Conservation (phyloP, 176 grass and related monocot genomes). For the Stipa capillata region DNA sequence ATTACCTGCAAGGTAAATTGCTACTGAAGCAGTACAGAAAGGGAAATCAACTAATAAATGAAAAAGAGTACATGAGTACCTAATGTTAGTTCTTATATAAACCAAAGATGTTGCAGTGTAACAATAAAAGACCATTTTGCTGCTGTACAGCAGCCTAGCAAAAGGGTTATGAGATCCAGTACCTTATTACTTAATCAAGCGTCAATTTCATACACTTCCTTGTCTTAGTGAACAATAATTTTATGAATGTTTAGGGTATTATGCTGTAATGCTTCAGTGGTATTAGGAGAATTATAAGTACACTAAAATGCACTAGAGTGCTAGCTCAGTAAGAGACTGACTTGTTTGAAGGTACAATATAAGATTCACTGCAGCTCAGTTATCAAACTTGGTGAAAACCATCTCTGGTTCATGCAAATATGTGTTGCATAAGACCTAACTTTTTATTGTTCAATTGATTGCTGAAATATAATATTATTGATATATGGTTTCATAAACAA, state of each 20-base stretch:
- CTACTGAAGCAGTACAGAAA: not conserved
- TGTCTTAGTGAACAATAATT: not conserved
- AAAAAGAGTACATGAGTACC: no score
- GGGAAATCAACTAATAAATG: not conserved
- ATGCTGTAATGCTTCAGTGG: no score
- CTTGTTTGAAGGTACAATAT: not conserved
- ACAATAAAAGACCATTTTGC: not conserved
- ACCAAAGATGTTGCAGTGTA: not conserved
- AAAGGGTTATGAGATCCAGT: not conserved
- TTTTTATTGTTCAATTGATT: not conserved
- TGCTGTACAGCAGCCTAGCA: not conserved
- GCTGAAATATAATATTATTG: not conserved
- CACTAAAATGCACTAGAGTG: not conserved
- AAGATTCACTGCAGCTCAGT: not conserved
- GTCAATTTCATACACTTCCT: not conserved
- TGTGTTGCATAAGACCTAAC: not conserved
- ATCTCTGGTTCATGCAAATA: not conserved
- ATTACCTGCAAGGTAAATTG: not conserved
- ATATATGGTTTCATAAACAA: not conserved
- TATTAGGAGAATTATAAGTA: not conserved
- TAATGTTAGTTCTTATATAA: no score
- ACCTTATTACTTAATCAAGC: not conserved
- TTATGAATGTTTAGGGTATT: not conserved
- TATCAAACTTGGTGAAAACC: not conserved
- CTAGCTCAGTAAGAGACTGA: no score